phyloP scores from a whole-genome alignment of 768 basidiomycete genomes.

The Pleurotus ostreatus region DNA sequence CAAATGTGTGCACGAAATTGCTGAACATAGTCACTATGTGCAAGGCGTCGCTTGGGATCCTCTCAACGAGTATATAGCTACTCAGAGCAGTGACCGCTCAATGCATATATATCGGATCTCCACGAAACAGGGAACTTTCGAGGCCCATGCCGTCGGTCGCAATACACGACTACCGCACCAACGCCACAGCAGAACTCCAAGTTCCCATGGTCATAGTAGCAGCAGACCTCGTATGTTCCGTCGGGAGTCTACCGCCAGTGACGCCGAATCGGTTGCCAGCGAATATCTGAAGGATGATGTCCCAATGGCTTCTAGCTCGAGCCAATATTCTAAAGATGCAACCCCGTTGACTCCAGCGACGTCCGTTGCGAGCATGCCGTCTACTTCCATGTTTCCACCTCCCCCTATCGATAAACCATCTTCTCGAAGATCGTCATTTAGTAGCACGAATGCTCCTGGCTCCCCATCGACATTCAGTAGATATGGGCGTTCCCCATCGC shows the following conservation, averaged over 20 bases:
- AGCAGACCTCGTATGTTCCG: slow-evolving; percentile 59
- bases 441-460: slow-evolving; percentile 74
- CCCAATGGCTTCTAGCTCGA: slow-evolving; percentile 17
- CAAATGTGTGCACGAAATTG: slow-evolving; percentile 83
- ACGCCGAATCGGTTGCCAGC: slow-evolving; percentile 58
- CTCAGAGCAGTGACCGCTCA: slow-evolving; percentile 92
- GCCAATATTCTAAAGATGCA: slow-evolving; percentile 23
- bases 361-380: slow-evolving; percentile 66
- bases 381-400: slow-evolving; percentile 60
- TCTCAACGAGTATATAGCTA: slow-evolving; percentile 93
- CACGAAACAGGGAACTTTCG: slow-evolving; percentile 75
- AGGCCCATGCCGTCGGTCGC: slow-evolving; percentile 88
- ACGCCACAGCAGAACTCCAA: slow-evolving; percentile 66
- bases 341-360: slow-evolving; percentile 61
- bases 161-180: slow-evolving; percentile 72
- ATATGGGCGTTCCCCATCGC: slow-evolving; percentile 82
- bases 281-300: slow-evolving; percentile 52
- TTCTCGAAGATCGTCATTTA: slow-evolving; percentile 68
- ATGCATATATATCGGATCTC: slow-evolving; percentile 92
- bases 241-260: slow-evolving; percentile 71
- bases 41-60: slow-evolving; percentile 99
- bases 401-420: slow-evolving; percentile 57
- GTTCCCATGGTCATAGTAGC: slow-evolving; percentile 35
- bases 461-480: slow-evolving; percentile 62
- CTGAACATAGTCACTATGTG: slow-evolving; percentile 94